Base-by-base conservation (phyloP, 2,329 filamentous ascomycete genomes). In the Fusarium agapanthi region DNA sequence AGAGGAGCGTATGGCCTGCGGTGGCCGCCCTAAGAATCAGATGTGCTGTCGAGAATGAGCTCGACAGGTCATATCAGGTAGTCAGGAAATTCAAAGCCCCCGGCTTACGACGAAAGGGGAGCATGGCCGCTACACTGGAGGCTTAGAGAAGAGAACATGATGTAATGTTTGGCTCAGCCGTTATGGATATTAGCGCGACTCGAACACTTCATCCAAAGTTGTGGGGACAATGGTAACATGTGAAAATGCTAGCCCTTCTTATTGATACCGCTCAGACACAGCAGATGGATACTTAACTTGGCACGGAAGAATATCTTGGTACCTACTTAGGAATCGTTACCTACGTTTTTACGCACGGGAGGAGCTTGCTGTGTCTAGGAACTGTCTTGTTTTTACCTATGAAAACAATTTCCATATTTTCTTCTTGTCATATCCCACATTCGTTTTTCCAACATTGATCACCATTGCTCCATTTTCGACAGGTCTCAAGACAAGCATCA, bases 1-100 rank as follows among this genome's bases (percentile, higher is more conserved):
- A 98, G 82, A 85, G 91, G 69, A 95, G 93, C 73, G 94, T 97
- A 0, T 98, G 95, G 95, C 95, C 95, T 1, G 93, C 94, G 5
- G 90, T 97, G 7, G 91, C 91, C 37, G 94, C 95, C 20, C 82
- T 98, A 69, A 92, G 92, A 75, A 91, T 97, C 12, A 86, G 95
- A 12, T 96, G 94, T 80, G 92, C 91, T 9, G 88, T 98, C 13
- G 95, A 98, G 81, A 92, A 95, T 61, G 95, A 97, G 79, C 85
- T 98, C 16, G 95, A 98, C 80, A 86, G 91, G 51, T 93, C 93
- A 1, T 98, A 97, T 80, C 93, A 97, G 81, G 85, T 92, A 64
- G 92, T 95, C 0, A 86, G 94, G 67, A 88, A 91, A 69, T 80
- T 88, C 35, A 89, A 88, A 77, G 87, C 87, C 2, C 85, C 85